A percentile compares a stretch with the other conserved stretches of the same genome.
Conservation (phyloP, 1,284 basidiomycete species). For the Ustilago tritici region DNA sequence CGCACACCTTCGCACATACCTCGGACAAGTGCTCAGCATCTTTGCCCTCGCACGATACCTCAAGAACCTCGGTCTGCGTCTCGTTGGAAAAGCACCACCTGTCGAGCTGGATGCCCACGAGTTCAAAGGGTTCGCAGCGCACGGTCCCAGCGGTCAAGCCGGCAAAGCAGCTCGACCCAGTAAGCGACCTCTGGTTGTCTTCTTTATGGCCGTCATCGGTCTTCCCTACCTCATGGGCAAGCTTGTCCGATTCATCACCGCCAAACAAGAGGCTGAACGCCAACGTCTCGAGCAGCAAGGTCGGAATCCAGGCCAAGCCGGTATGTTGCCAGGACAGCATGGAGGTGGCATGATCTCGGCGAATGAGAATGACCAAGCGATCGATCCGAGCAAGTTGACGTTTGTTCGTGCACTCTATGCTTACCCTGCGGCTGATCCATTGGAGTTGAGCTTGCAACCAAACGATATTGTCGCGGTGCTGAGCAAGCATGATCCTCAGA, state of each 20-base stretch:
- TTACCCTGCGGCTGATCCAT: slow-evolving; percentile 75
- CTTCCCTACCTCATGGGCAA: slow-evolving; percentile 94
- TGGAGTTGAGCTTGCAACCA: slow-evolving; percentile 85
- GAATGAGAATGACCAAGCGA: slow-evolving; percentile 61
- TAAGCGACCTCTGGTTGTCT: slow-evolving; percentile 92
- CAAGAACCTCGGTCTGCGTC: slow-evolving; percentile 70
- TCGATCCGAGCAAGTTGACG: slow-evolving; percentile 76
- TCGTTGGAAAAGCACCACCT: slow-evolving; percentile 58
- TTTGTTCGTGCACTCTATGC: slow-evolving; percentile 89
- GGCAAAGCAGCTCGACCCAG: slow-evolving; percentile 69
- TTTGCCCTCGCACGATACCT: slow-evolving; percentile 89
- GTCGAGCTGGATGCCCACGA: slow-evolving; percentile 62
- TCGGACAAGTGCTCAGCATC: slow-evolving; percentile 88
- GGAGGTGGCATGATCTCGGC: slow-evolving; percentile 52
- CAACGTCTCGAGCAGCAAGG: slow-evolving; percentile 68
- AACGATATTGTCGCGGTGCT: slow-evolving; percentile 96
- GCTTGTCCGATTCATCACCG: slow-evolving; percentile 83
- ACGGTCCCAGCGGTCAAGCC: slow-evolving; percentile 40
- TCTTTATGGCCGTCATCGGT: slow-evolving; percentile 94
- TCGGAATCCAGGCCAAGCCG: slow-evolving; percentile 67
- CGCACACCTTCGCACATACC: slow-evolving; percentile 86
- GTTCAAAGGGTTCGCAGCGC: slow-evolving; percentile 66
- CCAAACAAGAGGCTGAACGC: slow-evolving; percentile 73
- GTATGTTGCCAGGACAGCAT: slow-evolving; percentile 77
- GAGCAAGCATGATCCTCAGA: slow-evolving; percentile 73